Conservation (phyloP, 1,284 basidiomycete genomes). For the Afroboletus lepidellus region DNA sequence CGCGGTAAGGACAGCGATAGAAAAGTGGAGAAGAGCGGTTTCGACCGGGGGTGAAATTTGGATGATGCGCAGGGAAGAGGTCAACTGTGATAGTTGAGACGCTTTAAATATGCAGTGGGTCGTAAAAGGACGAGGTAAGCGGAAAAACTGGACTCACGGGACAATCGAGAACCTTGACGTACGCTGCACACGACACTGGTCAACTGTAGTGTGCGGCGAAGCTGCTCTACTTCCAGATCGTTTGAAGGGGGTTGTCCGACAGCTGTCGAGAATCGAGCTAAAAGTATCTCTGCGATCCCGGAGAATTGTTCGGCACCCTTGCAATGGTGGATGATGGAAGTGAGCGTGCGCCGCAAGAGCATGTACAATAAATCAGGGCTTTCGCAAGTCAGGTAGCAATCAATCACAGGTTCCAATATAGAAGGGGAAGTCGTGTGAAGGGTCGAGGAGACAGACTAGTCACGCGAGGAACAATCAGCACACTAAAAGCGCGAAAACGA, state of each 20-base stretch:
- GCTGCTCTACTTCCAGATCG: conserved; percentile 26
- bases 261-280: conserved; percentile 34
- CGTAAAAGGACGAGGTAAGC: background rate
- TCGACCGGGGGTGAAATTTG: conserved; percentile 39
- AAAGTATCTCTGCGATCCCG: conserved; percentile 54
- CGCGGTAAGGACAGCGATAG: conserved; percentile 51
- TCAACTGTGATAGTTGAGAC: conserved; percentile 48
- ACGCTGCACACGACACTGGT: conserved; percentile 54
- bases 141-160: conserved; percentile 40
- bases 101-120: conserved; percentile 32
- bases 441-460: conserved; percentile 71
- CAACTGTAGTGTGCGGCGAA: conserved; percentile 46
- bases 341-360: conserved; percentile 68
- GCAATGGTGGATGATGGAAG: conserved; percentile 80
- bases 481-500: background rate
- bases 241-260: conserved; percentile 12
- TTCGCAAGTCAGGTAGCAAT: conserved; percentile 48
- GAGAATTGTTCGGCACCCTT: conserved; percentile 64
- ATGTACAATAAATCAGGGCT: conserved; percentile 47
- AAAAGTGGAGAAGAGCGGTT: conserved; percentile 47
- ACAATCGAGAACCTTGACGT: conserved; percentile 62
- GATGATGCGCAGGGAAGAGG: conserved; percentile 42
- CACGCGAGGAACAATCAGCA: conserved; percentile 1
- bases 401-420: conserved; percentile 57
- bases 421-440: conserved; percentile 74